phyloP scores from a whole-genome alignment of 1,284 basidiomycete species.

The Sanguinoderma infundibulare region DNA sequence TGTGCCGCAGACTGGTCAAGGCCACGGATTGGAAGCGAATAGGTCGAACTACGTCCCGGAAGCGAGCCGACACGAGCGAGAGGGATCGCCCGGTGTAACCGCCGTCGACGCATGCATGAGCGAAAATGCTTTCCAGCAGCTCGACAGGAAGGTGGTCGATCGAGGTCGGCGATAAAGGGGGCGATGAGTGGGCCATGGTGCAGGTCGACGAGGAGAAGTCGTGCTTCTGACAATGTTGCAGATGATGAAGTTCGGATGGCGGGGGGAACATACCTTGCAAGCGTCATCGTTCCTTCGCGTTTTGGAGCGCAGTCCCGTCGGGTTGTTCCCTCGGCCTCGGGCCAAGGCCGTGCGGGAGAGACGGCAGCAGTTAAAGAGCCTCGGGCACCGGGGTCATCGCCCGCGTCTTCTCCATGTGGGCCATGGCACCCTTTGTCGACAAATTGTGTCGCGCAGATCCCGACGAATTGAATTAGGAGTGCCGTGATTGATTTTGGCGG shows the following conservation, averaged over 20 bases:
- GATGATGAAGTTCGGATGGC: neutral
- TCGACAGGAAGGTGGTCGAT: slow-evolving; percentile 11
- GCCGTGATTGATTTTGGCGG: too few species aligned
- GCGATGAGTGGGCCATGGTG: neutral
- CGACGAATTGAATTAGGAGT: too few species aligned
- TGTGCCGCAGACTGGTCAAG: slow-evolving; percentile 1
- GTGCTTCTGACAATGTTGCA: neutral
- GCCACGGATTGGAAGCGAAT: slow-evolving; percentile 10
- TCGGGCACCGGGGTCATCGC: neutral
- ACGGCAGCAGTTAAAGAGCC: neutral
- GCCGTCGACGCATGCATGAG: slow-evolving; percentile 16
- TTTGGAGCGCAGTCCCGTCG: neutral
- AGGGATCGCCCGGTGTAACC: slow-evolving; percentile 19
- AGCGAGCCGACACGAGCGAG: slow-evolving; percentile 6
- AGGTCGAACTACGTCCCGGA: slow-evolving; percentile 3
- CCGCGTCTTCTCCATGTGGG: neutral
- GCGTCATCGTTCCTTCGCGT: neutral
- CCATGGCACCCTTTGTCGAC: too few species aligned
- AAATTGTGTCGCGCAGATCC: neutral
- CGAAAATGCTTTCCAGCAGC: slow-evolving; percentile 10
- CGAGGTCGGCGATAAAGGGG: neutral
- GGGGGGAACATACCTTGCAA: neutral
- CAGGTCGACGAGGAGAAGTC: neutral
- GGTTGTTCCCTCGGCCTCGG: neutral
- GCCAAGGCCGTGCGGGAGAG: neutral